These are phyloP conservation scores for Apiospora phragmitis DNA, from an alignment of 2,329 filamentous ascomycete genomes.

Conservation along the genomic window DNA sequence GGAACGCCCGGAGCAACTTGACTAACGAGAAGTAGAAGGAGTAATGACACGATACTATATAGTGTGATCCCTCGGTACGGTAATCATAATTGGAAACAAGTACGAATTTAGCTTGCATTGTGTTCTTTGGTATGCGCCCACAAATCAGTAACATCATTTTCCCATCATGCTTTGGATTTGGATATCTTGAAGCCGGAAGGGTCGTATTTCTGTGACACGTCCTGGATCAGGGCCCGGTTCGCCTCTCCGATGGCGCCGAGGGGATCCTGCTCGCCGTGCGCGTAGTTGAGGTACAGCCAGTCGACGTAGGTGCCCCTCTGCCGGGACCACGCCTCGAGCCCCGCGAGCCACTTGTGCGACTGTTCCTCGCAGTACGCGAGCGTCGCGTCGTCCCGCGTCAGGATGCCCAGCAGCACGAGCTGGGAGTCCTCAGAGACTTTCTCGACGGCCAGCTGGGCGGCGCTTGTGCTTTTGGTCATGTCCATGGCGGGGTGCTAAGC, in stretches of 20 bases:
- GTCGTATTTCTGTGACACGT: slow-evolving; percentile 36
- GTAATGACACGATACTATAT: background rate
- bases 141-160: background rate
- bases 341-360: background rate
- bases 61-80: background rate
- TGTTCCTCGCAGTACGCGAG: background rate
- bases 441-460: background rate
- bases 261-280: slow-evolving; percentile 29
- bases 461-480: background rate
- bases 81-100: background rate
- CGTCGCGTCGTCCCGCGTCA: too few species aligned
- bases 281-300: slow-evolving; percentile 41
- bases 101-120: background rate
- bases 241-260: slow-evolving; percentile 33
- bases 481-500: background rate
- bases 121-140: background rate
- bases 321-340: background rate
- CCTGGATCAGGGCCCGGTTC: slow-evolving; percentile 31
- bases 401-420: background rate
- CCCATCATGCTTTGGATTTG: background rate
- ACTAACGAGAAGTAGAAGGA: background rate
- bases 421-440: background rate
- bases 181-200: slow-evolving; percentile 22
- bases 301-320: background rate
- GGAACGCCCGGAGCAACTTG: background rate